Evolutionary conservation across 2,329 filamentous ascomycete genomes (phyloP), one percentile per base, ranked within the genome.

Genomic region (Coniosporium uncinatum): DNA sequence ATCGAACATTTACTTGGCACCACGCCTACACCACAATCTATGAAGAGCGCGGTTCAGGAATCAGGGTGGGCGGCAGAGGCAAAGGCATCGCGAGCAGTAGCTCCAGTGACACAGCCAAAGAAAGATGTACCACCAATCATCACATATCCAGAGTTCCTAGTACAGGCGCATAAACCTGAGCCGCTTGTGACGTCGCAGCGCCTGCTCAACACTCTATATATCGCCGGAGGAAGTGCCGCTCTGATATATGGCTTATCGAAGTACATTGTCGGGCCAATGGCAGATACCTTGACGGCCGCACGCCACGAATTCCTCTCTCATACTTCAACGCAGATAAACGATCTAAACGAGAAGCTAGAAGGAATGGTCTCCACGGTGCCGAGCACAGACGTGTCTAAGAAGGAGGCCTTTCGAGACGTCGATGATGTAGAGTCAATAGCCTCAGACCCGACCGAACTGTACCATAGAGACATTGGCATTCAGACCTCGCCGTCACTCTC

Each of bases 401-500:
- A 29, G n/a, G 56, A 58, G 14, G 63, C 64, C 21, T n/a, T n/a
- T n/a, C n/a, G n/a, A n/a, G 61, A 66, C 31, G 52, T 61, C n/a
- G 67, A 67, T 16, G 72, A 77, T 34, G 53, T 52, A 14, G 72
- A 73, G 51, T 78, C 75, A 13, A 52, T 60, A n/a, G 67, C 69
- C n/a, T 78, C 74, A 13, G 79, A 82, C 49, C 86, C 87, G 1
- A 81, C 83, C 1, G 86, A 91, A 60, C 76, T 90, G 46, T 93
- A 88, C 63, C 85, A 90, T 59, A 79, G 85, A 36, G 87, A 93
- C 55, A 76, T 88, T 45, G 85, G 85, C 48, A 85, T 86, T 1
- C 87, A 93, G 61, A 93, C 87, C 1, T 81, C 79, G 0, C 71
- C 70, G 2, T 66, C 66, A 0, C 58, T 70, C 3, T 71, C 70